These are phyloP conservation scores for Hippophae tibetana DNA, from an alignment of 306 rosid genomes.

Conservation along the genomic window DNA sequence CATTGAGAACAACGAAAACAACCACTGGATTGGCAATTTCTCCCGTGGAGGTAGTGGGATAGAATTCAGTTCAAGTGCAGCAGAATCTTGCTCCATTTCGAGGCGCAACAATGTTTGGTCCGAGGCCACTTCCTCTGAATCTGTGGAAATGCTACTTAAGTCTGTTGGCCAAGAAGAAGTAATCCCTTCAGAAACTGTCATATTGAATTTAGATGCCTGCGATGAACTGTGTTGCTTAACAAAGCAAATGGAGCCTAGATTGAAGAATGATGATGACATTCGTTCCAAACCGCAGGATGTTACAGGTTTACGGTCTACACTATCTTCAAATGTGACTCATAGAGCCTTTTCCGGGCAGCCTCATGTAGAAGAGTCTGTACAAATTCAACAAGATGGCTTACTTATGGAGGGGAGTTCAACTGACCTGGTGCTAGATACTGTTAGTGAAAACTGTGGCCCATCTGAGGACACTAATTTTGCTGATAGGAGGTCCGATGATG, in stretches of 20 bases:
- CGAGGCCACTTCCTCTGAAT: slow-evolving; percentile 99
- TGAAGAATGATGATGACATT: slow-evolving; percentile 34
- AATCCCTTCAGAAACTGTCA: slow-evolving; percentile 44
- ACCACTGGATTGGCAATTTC: slow-evolving; percentile 83
- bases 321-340: slow-evolving; percentile 24
- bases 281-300: slow-evolving; percentile 24
- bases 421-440: slow-evolving; percentile 27
- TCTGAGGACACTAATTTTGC: slow-evolving; percentile 25
- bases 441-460: slow-evolving; percentile 22
- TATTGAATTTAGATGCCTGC: slow-evolving; percentile 56
- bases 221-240: slow-evolving; percentile 62
- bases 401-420: slow-evolving; percentile 36
- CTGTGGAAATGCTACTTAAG: slow-evolving; percentile 93
- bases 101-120: slow-evolving; percentile 96
- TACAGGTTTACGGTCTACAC: slow-evolving; percentile 29
- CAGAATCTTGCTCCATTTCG: slow-evolving; percentile 71
- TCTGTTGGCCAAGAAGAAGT: slow-evolving; percentile 96
- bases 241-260: slow-evolving; percentile 71
- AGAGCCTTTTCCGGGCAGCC: slow-evolving; percentile 32
- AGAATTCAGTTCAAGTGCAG: slow-evolving; percentile 68
- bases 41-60: slow-evolving; percentile 85
- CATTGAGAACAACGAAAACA: slow-evolving; percentile 44
- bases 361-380: slow-evolving; percentile 32
- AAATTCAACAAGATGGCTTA: slow-evolving; percentile 27
- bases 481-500: slow-evolving; percentile 30